Conservation (phyloP, 768 basidiomycete genomes). For the Tulasnella sp. region DNA sequence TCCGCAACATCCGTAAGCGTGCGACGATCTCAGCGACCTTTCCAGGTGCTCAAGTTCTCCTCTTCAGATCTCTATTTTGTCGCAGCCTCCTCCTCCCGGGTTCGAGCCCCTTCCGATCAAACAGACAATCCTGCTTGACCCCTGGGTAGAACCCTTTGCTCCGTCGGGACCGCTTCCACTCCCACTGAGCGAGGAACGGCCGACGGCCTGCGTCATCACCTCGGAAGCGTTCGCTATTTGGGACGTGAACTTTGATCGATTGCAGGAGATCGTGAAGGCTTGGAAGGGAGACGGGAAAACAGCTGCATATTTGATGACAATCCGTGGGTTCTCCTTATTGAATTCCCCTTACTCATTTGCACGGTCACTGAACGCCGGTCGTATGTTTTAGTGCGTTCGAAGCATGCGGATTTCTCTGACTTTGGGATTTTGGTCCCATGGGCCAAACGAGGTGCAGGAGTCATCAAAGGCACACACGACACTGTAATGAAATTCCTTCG, state of each 20-base stretch:
- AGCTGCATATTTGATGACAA: constrained; percentile 12
- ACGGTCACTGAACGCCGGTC: neutral
- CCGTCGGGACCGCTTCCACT: constrained; percentile 35
- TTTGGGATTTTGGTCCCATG: constrained; percentile 7
- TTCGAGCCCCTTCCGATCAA: constrained; percentile 40
- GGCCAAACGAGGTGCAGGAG: neutral
- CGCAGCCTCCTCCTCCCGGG: constrained; percentile 33
- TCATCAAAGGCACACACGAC: neutral
- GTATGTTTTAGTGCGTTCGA: constrained; percentile 7
- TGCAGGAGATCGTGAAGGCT: constrained; percentile 39
- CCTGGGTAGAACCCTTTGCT: constrained; percentile 72
- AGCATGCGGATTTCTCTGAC: constrained; percentile 15
- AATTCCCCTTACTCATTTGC: constrained; percentile 1
- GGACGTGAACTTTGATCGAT: constrained; percentile 55
- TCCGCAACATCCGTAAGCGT: constrained; percentile 41
- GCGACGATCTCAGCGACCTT: neutral
- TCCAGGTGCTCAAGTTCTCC: neutral
- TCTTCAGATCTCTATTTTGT: constrained; percentile 47
- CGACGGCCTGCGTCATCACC: constrained; percentile 52
- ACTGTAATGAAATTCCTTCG: constrained; percentile 12
- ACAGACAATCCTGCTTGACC: constrained; percentile 58
- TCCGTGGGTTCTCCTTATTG: constrained; percentile 5
- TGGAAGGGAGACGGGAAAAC: constrained; percentile 31
- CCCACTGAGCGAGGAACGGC: constrained; percentile 16
- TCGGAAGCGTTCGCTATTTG: constrained; percentile 71